These are phyloP conservation scores for Thraustotheca clavata DNA, from an alignment of 352 stramenopile species.

Conservation along the genomic window DNA sequence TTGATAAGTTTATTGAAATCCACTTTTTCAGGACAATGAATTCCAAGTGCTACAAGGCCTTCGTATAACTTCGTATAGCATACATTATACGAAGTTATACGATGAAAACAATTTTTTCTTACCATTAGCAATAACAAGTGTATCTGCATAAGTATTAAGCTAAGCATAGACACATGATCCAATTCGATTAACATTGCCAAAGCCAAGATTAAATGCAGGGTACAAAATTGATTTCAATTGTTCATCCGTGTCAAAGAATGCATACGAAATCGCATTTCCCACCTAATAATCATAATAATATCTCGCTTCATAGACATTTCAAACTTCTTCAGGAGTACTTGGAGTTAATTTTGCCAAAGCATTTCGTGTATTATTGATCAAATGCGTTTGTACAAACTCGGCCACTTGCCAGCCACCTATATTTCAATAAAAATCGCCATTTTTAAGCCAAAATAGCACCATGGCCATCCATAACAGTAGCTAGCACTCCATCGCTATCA, in stretches of 20 bases:
- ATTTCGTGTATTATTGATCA: constrained; percentile 76
- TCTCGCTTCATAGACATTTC: constrained; percentile 19
- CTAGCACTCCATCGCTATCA: constrained; percentile 74
- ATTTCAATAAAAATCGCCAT: background rate
- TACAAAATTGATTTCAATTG: constrained; percentile 75
- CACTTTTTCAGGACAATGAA: constrained; percentile 47
- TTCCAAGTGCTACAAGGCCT: constrained; percentile 67
- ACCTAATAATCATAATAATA: constrained; percentile 26
- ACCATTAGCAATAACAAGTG: constrained; percentile 81
- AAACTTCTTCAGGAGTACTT: constrained; percentile 24
- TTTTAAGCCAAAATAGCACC: constrained; percentile 29
- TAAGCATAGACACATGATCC: constrained; percentile 82
- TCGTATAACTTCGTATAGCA: too few relatives aligned
- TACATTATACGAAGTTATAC: too few relatives aligned
- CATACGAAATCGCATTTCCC: constrained; percentile 31
- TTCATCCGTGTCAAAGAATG: constrained; percentile 81
- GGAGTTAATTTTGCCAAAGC: constrained; percentile 24
- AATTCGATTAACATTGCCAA: constrained; percentile 81
- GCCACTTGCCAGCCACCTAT: constrained; percentile 88
- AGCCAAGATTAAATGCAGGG: constrained; percentile 85
- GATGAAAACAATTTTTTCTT: too few relatives aligned
- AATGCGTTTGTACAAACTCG: constrained; percentile 72
- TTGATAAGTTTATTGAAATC: constrained; percentile 63
- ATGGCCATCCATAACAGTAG: constrained; percentile 85
- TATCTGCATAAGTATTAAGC: constrained; percentile 63